Conservation (phyloP, 2,329 filamentous ascomycete genomes). For the Pezicula carpinea region DNA sequence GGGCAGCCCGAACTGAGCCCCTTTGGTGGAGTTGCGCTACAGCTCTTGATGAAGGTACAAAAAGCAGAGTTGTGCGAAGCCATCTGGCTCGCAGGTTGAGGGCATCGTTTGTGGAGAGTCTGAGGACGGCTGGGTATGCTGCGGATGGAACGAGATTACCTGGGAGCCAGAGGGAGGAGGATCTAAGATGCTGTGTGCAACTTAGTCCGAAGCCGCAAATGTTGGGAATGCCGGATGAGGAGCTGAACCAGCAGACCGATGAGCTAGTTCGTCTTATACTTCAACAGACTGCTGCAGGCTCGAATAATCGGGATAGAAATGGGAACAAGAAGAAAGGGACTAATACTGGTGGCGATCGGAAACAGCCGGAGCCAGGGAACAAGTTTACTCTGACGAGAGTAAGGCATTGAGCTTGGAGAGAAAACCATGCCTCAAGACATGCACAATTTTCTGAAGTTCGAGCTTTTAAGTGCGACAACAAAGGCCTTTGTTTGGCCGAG, state of each 20-base stretch:
- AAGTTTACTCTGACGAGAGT: no score
- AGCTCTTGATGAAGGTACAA: conserved; percentile 21
- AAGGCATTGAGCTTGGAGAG: no score
- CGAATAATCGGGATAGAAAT: no score
- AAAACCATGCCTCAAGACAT: no score
- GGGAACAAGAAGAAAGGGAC: no score
- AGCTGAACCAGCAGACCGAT: conserved; percentile 23
- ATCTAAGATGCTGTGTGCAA: conserved; percentile 33
- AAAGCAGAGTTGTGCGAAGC: conserved; percentile 41
- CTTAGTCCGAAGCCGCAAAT: conserved; percentile 20
- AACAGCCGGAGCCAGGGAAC: no score
- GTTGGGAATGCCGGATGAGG: conserved; percentile 18
- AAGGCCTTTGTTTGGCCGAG: no score
- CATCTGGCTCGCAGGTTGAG: conserved; percentile 38
- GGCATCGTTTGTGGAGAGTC: conserved; percentile 38
- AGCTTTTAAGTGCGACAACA: no score
- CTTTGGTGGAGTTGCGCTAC: conserved; percentile 43
- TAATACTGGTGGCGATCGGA: no score
- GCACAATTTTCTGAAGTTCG: no score
- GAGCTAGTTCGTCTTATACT: no score
- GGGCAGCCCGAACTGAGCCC: conserved; percentile 31
- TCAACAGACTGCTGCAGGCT: no score
- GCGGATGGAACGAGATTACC: conserved; percentile 19
- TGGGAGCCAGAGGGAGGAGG: conserved; percentile 20
- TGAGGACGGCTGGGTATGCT: conserved; percentile 42